phyloP scores from a whole-genome alignment of 2,329 filamentous ascomycete genomes.

The Biscogniauxia sp. region DNA sequence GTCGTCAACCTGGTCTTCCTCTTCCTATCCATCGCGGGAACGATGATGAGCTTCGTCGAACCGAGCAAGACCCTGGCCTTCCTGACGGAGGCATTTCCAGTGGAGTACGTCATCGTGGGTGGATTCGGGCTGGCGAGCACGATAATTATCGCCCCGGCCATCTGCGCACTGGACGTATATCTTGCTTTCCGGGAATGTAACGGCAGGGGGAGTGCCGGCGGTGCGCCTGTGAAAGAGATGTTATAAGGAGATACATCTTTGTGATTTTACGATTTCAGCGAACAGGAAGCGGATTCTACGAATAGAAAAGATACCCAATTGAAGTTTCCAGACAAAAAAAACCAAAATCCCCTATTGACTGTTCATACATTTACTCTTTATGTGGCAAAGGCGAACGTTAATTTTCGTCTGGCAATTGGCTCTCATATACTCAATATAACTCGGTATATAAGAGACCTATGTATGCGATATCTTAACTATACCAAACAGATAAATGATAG shows the following conservation, averaged over 20 bases:
- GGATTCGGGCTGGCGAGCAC: constrained; percentile 26
- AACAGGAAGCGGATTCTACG: background rate
- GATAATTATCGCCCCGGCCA: constrained; percentile 22
- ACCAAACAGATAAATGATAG: too few species aligned
- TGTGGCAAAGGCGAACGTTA: too few species aligned
- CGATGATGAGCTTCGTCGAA: constrained; percentile 30
- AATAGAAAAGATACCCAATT: background rate
- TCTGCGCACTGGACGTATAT: constrained; percentile 21
- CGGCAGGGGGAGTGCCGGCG: background rate
- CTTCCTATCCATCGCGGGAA: constrained; percentile 19
- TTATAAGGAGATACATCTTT: background rate
- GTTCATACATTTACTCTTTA: too few species aligned
- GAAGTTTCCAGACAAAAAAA: background rate
- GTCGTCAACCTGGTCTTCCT: constrained; percentile 29
- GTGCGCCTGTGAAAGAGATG: background rate
- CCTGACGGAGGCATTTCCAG: constrained; percentile 27
- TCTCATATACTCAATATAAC: too few species aligned
- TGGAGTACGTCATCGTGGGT: constrained; percentile 25
- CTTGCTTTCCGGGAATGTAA: background rate
- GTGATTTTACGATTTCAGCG: background rate
- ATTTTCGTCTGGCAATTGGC: too few species aligned
- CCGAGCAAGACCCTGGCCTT: constrained; percentile 29
- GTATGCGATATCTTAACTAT: too few species aligned
- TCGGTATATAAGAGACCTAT: too few species aligned
- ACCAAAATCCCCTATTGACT: background rate